Percentiles rank a stretch among this genome's conserved stretches.
Conservation (phyloP, 2,329 filamentous ascomycete genomes). For the Alternaria ethzedia region DNA sequence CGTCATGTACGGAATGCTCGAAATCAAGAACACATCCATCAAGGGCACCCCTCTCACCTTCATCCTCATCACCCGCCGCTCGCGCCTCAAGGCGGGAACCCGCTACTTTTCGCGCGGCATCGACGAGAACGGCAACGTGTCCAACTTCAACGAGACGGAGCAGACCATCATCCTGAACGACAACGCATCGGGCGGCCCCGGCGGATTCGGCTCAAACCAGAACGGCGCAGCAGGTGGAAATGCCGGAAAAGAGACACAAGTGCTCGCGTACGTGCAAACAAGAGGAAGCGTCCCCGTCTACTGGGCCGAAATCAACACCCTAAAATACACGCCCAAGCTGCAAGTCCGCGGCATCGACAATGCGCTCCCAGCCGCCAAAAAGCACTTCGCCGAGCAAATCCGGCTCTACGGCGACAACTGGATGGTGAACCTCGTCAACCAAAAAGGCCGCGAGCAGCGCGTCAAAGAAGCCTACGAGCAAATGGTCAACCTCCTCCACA, state of each 20-base stretch:
- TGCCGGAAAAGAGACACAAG: slow-evolving; percentile 77
- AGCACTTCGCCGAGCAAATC: slow-evolving; percentile 94
- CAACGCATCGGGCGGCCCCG: slow-evolving; percentile 69
- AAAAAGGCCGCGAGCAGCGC: slow-evolving; percentile 85
- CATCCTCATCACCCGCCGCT: slow-evolving; percentile 85
- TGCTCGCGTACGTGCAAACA: slow-evolving; percentile 94
- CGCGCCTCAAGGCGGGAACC: slow-evolving; percentile 86
- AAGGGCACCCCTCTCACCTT: slow-evolving; percentile 86
- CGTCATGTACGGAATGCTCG: slow-evolving; percentile 94
- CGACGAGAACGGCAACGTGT: slow-evolving; percentile 92
- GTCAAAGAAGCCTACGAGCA: slow-evolving; percentile 96
- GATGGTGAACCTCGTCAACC: slow-evolving; percentile 95
- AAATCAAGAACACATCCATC: slow-evolving; percentile 84
- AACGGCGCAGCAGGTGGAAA: slow-evolving; percentile 66
- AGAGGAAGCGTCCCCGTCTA: slow-evolving; percentile 94
- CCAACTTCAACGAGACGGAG: slow-evolving; percentile 99
- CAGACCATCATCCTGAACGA: slow-evolving; percentile 92
- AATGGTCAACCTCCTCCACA: slow-evolving; percentile 78
- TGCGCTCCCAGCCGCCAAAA: slow-evolving; percentile 77
- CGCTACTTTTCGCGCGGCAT: slow-evolving; percentile 94
- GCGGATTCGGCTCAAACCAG: slow-evolving; percentile 80
- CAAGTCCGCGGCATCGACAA: slow-evolving; percentile 85
- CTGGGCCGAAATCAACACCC: slow-evolving; percentile 94
- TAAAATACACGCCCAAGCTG: slow-evolving; percentile 89
- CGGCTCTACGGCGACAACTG: slow-evolving; percentile 94